Conservation (phyloP, 2,329 filamentous ascomycete species). For the Aphanocladium album region DNA sequence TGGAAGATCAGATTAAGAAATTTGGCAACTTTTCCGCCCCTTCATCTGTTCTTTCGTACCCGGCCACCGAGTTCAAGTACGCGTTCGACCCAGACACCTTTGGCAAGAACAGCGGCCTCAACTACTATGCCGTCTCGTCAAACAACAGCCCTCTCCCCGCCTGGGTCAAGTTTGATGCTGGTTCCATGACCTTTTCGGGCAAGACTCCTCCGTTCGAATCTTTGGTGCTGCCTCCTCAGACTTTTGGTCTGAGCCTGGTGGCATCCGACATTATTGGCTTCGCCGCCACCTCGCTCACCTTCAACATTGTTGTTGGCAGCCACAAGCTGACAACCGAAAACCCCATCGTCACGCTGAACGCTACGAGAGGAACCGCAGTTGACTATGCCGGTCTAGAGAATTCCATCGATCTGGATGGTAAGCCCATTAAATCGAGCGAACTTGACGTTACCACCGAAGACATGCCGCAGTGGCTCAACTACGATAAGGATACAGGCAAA, state of each 20-base stretch:
- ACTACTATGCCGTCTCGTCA: slow-evolving; percentile 72
- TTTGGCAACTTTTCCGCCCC: slow-evolving; percentile 59
- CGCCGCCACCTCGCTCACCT: slow-evolving; percentile 58
- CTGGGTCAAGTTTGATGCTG: slow-evolving; percentile 72
- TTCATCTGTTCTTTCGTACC: slow-evolving; percentile 51
- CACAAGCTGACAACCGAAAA: slow-evolving; percentile 64
- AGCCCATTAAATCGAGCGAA: slow-evolving; percentile 42
- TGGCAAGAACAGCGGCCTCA: slow-evolving; percentile 46
- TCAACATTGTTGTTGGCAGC: slow-evolving; percentile 66
- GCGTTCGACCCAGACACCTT: slow-evolving; percentile 59
- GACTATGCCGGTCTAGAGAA: slow-evolving; percentile 47
- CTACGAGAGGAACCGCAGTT: slow-evolving; percentile 48
- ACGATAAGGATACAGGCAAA: slow-evolving; percentile 57
- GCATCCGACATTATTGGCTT: slow-evolving; percentile 79
- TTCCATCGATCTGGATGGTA: slow-evolving; percentile 54
- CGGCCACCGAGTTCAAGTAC: slow-evolving; percentile 49
- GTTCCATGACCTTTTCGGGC: slow-evolving; percentile 63
- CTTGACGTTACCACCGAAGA: slow-evolving; percentile 48
- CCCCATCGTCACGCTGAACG: slow-evolving; percentile 51
- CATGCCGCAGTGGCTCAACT: slow-evolving; percentile 63
- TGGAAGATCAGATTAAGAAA: slow-evolving; percentile 51
- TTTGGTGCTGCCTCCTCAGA: slow-evolving; percentile 62
- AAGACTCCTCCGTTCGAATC: slow-evolving; percentile 61
- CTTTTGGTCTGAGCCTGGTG: slow-evolving; percentile 66
- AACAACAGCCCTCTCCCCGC: slow-evolving; percentile 80